phyloP scores from a whole-genome alignment of 1,284 basidiomycete species.

The Agroathelia rolfsii region DNA sequence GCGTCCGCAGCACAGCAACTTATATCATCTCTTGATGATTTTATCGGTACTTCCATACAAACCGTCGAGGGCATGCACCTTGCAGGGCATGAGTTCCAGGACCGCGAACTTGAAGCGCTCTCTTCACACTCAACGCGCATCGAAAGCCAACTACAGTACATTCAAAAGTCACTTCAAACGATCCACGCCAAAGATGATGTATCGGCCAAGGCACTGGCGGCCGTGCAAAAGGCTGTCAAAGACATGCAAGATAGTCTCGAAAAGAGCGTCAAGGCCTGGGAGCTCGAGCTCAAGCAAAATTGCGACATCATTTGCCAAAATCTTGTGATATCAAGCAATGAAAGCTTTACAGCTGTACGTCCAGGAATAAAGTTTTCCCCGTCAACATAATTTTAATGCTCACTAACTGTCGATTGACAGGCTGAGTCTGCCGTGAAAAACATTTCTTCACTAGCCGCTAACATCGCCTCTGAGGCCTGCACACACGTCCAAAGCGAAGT shows the following conservation, averaged over 20 bases:
- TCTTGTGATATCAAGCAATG: conserved; percentile 30
- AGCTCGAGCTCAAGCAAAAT: conserved; percentile 35
- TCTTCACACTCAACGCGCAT: conserved; percentile 44
- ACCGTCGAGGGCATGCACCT: conserved; percentile 41
- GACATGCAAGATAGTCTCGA: conserved; percentile 46
- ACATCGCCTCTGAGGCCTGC: conserved; percentile 47
- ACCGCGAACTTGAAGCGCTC: conserved; percentile 47
- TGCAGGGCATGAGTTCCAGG: conserved; percentile 48
- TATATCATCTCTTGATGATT: conserved; percentile 49
- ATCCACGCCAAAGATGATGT: conserved; percentile 47
- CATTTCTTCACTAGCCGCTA: conserved; percentile 48
- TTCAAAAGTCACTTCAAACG: conserved; percentile 47
- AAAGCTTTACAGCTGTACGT: conserved; percentile 35
- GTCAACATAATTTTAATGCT: neutral
- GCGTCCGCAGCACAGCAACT: conserved; percentile 42
- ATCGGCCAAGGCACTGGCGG: conserved; percentile 42
- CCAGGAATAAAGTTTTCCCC: conserved; percentile 1
- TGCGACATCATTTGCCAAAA: conserved; percentile 39
- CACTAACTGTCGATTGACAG: conserved; percentile 15
- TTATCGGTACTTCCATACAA: conserved; percentile 48
- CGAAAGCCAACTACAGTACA: conserved; percentile 46
- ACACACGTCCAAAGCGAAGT: conserved; percentile 48
- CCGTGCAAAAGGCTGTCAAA: conserved; percentile 37
- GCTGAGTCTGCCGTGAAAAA: conserved; percentile 45
- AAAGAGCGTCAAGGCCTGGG: conserved; percentile 44